Base-by-base conservation (phyloP, 2,329 filamentous ascomycete genomes). In the Tolypocladium pustulatum region DNA sequence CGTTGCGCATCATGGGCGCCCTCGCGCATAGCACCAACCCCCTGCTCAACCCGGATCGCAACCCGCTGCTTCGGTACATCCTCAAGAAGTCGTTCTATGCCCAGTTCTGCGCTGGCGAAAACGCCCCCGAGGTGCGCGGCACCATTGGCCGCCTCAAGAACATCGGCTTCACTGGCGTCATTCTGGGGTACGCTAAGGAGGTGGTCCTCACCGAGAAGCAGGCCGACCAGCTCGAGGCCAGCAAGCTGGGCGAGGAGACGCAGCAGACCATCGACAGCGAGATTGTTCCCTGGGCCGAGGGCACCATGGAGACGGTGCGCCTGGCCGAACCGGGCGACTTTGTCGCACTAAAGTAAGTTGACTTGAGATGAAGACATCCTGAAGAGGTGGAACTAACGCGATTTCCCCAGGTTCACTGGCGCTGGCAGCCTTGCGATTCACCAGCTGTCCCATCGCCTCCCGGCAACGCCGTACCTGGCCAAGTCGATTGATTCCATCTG, bases 31-130 rank as follows among this genome's bases (percentile, higher is more conserved):
- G 88, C 32, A 81, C 81, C 56, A 86, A 77, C 59, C 75, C 82
- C 1, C 58, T 91, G 0, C 78, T 94, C 59, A 87, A 87, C 70
- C 86, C 91, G 5, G 90, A 95, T 68, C 78, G 75, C 57, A 96
- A 96, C 69, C 84, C 84, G 0, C 54, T 93, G 1, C 78, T 96
- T 20, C 81, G 85, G 51, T 82, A 78, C 60, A 69, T 91, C 49
- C 77, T 96, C 55, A 91, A 91, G 70, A 83, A 86, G 68, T 95
- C 90, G 0, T 91, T 96, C 66, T 96, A 96, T 71, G 85, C 86
- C 30, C 92, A 97, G 67, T 97, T 96, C 73, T 97, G 92, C 72
- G 90, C 90, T 0, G 92, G 92, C 34, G 88, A 91, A 73, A 88
- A 83, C 55, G 78, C 81, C 0, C 66, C 71, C 1, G 89, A 96